Base-by-base conservation (phyloP, 2,329 filamentous ascomycete genomes). In the Biscogniauxia sp. region DNA sequence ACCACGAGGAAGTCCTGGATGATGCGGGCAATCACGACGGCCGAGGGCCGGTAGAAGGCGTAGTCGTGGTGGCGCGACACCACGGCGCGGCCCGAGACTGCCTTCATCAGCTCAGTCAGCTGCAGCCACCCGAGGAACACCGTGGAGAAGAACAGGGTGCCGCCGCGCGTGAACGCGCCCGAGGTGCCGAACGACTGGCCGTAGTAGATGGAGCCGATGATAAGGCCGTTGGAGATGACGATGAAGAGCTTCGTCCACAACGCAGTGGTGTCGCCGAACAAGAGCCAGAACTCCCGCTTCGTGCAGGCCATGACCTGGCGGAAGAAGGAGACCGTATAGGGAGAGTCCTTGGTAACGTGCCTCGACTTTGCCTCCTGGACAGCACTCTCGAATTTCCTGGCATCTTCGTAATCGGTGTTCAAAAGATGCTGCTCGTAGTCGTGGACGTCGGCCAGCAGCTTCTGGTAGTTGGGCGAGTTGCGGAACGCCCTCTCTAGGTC, bases 231-330 rank as follows among this genome's bases (percentile, higher is more conserved):
- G 60, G 88, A 83, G 60, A 94, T 76, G 68, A 93, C 90, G 71
- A 92, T 92, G 75, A 92, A 90, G 61, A 90, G 82, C 66, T 94
- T 95, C 50, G 90, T 94, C 73, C 87, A 88, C 1, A 95, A 80
- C 0, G 90, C 89, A 0, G 87, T 87, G 61, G 83, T 88, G 74
- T 96, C 90, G 49, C 91, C 91, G 71, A 85, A 84, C 26, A 93
- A 84, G 28, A 96, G 82, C 88, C 90, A 93, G 61, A 92, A 88
- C 74, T 95, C 90, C 51, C 92, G 84, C 66, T 86, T 81, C 0
- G 88, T 89, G 77, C 88, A 80, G 7, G 86, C 85, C 26, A 84
- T 71, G 1, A 95, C 88, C 74, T 95, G 92, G 5, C 85, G 82
- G 51, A 82, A 77, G 70, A 93, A 90, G 11, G 87, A 90, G 58